These are phyloP conservation scores for Orbilia blumenaviensis DNA, from an alignment of 2,329 filamentous ascomycete species.

Conservation along the genomic window DNA sequence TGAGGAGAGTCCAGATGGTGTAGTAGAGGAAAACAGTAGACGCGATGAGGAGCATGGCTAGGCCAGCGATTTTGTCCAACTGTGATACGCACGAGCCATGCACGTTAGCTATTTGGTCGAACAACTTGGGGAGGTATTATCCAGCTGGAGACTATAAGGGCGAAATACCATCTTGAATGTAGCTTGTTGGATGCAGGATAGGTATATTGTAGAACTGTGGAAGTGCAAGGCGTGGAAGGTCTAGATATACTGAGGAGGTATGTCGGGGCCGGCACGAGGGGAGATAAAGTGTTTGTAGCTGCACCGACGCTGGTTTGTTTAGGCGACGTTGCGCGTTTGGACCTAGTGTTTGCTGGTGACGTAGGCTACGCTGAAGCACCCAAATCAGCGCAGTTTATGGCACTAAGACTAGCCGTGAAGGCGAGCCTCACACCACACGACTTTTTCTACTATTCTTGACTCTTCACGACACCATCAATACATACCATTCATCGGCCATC, in stretches of 20 bases:
- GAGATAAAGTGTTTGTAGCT: conserved; percentile 6
- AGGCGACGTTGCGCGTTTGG: conserved; percentile 52
- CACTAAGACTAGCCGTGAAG: background rate
- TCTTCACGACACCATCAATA: conserved; percentile 5
- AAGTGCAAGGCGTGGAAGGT: background rate
- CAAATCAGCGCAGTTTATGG: conserved; percentile 35
- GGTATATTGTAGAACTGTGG: background rate
- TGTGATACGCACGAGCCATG: conserved; percentile 61
- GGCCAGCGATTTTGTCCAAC: conserved; percentile 88
- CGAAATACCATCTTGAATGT: conserved; percentile 44
- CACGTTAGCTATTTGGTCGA: conserved; percentile 15
- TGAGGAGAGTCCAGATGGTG: conserved; percentile 95
- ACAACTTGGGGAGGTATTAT: background rate
- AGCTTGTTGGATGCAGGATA: background rate
- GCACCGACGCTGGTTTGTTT: conserved; percentile 27
- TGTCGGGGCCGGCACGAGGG: conserved; percentile 10
- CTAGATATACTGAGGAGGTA: background rate
- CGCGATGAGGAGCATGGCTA: conserved; percentile 78
- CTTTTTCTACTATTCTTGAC: conserved; percentile 19
- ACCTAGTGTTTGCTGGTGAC: conserved; percentile 4
- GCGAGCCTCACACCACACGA: conserved; percentile 9
- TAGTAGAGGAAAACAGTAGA: conserved; percentile 87
- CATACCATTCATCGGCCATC: background rate
- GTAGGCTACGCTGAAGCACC: conserved; percentile 17
- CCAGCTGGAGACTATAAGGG: background rate